These are phyloP conservation scores for Elsinoe batatas DNA, from an alignment of 2,329 filamentous ascomycete species.

Conservation along the genomic window DNA sequence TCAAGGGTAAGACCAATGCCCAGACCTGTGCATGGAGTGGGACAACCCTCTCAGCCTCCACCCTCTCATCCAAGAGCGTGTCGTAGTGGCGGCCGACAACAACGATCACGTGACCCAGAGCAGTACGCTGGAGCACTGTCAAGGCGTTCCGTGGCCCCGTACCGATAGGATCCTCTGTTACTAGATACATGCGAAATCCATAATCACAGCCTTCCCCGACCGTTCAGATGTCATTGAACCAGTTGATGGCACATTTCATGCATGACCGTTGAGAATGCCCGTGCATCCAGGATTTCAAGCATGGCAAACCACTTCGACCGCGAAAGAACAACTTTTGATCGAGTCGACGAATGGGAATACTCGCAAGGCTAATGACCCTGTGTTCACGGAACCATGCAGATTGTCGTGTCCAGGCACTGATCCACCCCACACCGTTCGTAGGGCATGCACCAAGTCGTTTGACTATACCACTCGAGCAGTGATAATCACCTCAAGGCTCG, in stretches of 20 bases:
- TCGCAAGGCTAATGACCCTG: too few species aligned
- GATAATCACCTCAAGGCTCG: background rate
- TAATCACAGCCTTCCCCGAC: background rate
- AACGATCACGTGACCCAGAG: too few species aligned
- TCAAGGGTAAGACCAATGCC: conserved; percentile 1
- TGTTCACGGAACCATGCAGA: too few species aligned
- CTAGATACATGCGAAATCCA: background rate
- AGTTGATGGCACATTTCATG: background rate
- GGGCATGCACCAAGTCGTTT: background rate
- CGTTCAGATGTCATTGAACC: background rate
- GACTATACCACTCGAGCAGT: background rate
- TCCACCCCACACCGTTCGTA: background rate
- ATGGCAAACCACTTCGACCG: background rate
- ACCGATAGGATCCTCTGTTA: background rate
- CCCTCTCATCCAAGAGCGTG: background rate
- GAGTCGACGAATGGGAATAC: too few species aligned
- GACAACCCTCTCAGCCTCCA: background rate
- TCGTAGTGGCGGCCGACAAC: background rate
- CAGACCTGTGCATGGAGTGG: background rate
- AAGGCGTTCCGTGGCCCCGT: background rate
- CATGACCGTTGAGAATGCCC: background rate
- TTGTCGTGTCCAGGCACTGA: background rate
- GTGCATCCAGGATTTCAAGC: background rate
- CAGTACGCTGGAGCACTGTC: too few species aligned
- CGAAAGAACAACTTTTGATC: background rate